phyloP scores from a whole-genome alignment of 305 asterid species.

The Ilex paraguariensis region DNA sequence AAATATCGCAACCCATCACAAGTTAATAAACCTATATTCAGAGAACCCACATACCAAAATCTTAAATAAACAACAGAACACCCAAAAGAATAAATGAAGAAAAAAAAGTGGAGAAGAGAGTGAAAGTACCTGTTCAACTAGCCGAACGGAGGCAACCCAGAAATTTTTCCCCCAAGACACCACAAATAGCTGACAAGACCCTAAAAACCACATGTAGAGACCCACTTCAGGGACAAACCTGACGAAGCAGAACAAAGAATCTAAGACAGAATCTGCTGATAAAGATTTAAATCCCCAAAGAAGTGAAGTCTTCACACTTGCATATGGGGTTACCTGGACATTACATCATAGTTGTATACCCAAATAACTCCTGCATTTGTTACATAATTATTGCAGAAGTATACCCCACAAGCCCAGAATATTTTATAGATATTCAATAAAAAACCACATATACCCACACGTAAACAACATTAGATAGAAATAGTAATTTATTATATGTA shows the following conservation, averaged over 20 bases:
- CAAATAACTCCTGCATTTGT: background rate
- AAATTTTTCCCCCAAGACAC: background rate
- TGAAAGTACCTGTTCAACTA: background rate
- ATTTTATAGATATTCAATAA: too few species aligned
- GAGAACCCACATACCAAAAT: background rate
- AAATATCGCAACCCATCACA: background rate
- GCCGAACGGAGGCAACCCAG: background rate
- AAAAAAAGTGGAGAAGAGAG: background rate
- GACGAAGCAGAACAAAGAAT: conserved; percentile 7
- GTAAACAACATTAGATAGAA: too few species aligned
- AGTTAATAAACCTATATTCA: background rate
- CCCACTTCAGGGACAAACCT: background rate
- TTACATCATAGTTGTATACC: background rate
- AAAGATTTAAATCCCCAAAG: background rate
- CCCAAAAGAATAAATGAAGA: background rate
- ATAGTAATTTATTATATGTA: too few species aligned
- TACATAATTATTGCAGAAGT: background rate
- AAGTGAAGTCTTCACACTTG: background rate
- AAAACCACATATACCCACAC: too few species aligned
- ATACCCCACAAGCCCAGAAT: too few species aligned
- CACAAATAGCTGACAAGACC: background rate
- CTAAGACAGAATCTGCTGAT: conserved; percentile 7
- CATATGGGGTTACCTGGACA: conserved; percentile 9
- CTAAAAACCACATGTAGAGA: conserved; percentile 2
- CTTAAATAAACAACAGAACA: background rate